Conservation (phyloP, 2,329 filamentous ascomycete genomes). For the Tricladium varicosporioides region DNA sequence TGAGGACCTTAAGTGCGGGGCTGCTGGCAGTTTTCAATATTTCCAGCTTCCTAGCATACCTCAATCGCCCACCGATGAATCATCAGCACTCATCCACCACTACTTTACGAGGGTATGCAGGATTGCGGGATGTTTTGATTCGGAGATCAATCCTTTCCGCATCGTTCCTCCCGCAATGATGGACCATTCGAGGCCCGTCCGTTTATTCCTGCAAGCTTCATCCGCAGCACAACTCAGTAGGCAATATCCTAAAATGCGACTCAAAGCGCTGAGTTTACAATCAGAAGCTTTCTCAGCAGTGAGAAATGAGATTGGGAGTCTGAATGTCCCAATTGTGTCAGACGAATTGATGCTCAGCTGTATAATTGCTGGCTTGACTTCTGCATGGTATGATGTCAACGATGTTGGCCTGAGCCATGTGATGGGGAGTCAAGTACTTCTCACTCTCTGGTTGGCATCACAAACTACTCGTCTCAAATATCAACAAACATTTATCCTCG, state of each 20-base stretch:
- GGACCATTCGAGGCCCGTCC: slow-evolving; percentile 9
- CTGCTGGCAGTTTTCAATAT: neutral
- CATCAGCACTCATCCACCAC: slow-evolving; percentile 8
- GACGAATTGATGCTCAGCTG: slow-evolving; percentile 13
- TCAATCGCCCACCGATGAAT: slow-evolving; percentile 1
- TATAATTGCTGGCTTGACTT: slow-evolving; percentile 14
- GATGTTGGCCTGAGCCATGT: slow-evolving; percentile 11
- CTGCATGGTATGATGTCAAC: slow-evolving; percentile 15
- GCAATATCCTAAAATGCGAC: slow-evolving; percentile 7
- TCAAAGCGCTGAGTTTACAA: slow-evolving; percentile 12
- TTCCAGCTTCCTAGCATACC: neutral
- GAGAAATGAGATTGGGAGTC: slow-evolving; percentile 5
- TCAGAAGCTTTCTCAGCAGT: slow-evolving; percentile 14
- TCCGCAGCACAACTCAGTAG: slow-evolving; percentile 11
- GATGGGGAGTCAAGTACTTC: slow-evolving; percentile 10
- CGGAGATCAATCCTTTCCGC: slow-evolving; percentile 9
- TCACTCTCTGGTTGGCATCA: slow-evolving; percentile 5
- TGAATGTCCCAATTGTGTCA: slow-evolving; percentile 7
- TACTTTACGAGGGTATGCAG: slow-evolving; percentile 13
- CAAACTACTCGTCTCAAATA: slow-evolving; percentile 5
- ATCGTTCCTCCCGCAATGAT: slow-evolving; percentile 11
- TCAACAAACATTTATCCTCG: slow-evolving; percentile 13
- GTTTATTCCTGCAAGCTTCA: slow-evolving; percentile 12
- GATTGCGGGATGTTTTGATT: slow-evolving; percentile 15
- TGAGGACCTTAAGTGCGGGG: no score